Evolutionary conservation across 176 grass and related monocot genomes (phyloP), one percentile per base, ranked within the genome.

Genomic region (Oryza glumipatula): DNA sequence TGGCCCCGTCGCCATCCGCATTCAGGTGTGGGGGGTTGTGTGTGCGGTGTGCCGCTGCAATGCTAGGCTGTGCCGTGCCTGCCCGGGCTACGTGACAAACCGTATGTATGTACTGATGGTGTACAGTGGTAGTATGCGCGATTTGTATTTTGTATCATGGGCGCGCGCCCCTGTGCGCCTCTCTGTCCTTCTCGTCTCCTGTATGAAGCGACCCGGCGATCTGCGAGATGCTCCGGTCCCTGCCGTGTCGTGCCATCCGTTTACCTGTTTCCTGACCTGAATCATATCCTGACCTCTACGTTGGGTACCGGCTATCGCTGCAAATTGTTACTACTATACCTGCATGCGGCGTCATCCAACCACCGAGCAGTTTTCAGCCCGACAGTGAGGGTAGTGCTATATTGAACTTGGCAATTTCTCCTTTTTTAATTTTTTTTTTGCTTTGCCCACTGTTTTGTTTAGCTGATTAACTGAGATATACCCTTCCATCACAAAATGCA

Each of bases 11-110:
- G 68, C 68, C 80, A 65, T 87, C 80, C 28, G 2, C 14, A 70
- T 15, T 80, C 76, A 72, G 78, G 86, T 51, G 33, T 51, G 33
- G 68, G 79, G 58, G 41, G 35, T 36, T 54, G 51, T 16, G 61
- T 10, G 36, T 38, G 36, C 36, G 36, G 36, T 6, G 70, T 14
- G 79, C 45, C 70, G 44, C 77, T 45, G n/a, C 60, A 10, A 9
- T 26, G 61, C 76, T 70, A 70, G 68, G 74, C 51, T 33, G 45
- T 72, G 32, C 47, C 69, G 44, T 72, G 30, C 47, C 69, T 58
- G 84, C 36, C 76, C 33, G 12, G 48, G 74, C 84, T 83, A 83
- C 48, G 84, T 68, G 84, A 83, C 69, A 76, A 74, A 28, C n/a
- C 80, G 84, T 80, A 70, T 69, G 84, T 73, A 64, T 69, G 19